Evolutionary conservation across 2,329 filamentous ascomycete species (phyloP), one percentile per base, ranked within the genome.

Genomic region (Sclerotiophoma versabilis): DNA sequence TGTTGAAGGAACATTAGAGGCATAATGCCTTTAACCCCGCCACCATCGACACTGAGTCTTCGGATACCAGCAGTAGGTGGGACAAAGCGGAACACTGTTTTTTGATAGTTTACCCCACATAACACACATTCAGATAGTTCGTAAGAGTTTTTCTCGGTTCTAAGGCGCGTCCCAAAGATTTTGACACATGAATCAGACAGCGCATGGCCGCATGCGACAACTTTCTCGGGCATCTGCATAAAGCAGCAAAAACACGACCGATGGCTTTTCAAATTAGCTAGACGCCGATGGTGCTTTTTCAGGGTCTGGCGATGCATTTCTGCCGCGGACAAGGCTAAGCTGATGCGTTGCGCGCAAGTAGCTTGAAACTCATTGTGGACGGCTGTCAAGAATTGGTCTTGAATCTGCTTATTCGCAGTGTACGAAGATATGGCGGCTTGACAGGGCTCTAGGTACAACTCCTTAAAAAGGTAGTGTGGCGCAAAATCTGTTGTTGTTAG

Each of bases 171-270:
- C 2, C 58, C 41, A 32, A 61, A 55, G 14, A 44, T 46, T 20
- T 27, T 38, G 19, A 63, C 53, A 29, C 44, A 63, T 11, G 41
- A 5, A 38, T 63, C 37, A 30, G 42, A 63, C 6, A 63, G 23
- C 34, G 55, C 44, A 44, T 63, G 41, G 4, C 56, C 46, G 33
- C 51, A 63, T 25, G 25, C 17, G 17, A 63, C 5, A 12, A 58
- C 54, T 17, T 64, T 64, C 36, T 64, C 51, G 7, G 52, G 61
- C 52, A 62, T 64, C 1, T 23, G 32, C 43, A 60, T 38, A n/a
- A 64, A 55, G 25, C 49, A 64, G 14, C 19, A 60, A 15, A 64
- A 60, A 33, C 51, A 64, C 6, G 51, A 46, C 29, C 27, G 49
- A 27, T 55, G 29, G 39, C 60, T 64, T 29, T 50, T 59, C 5